Base-by-base conservation (phyloP, 2,329 filamentous ascomycete species). In the Calonectria fujianensis region DNA sequence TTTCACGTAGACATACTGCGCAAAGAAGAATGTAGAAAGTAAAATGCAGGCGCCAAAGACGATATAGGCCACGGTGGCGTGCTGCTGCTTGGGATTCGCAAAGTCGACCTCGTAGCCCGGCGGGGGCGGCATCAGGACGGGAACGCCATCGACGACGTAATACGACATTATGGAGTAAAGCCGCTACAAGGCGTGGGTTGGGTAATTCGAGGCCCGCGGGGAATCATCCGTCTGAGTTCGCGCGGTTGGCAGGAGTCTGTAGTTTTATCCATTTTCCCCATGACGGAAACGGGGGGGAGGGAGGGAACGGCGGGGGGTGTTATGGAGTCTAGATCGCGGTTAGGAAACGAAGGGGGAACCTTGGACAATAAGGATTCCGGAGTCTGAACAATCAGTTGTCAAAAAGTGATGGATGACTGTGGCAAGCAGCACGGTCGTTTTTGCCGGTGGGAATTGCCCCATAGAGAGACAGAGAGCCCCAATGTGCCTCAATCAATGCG, bases 91-190 rank as follows among this genome's bases (percentile, higher is more conserved):
- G 0, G 83, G 83, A 50, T 83, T 74, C 8, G 78, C 79, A 48
- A 84, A 83, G 52, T 85, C 73, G 31, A 84, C 82, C 1, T 75
- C 69, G 59, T 83, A 84, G 32, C 78, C 82, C 18, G 72, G 68
- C 0, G 83, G 83, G 9, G 83, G 79, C 41, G 68, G 66, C 10
- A 82, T 61, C 14, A 81, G 37, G 7, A 79, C 80, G 3, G 70
- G 74, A 20, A 81, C 78, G 57, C 82, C 81, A 74, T 82, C 76
- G 9, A 80, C 73, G 6, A 82, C 59, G 14, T 50, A 16, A 18
- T 29, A 41, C 24, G 57, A 41, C 57, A 63, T 63, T 41, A 29
- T 39, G 57, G 24, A 37, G n/a, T 18, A n/a, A 31, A 63, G 14
- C 39, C 37, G 32, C 27, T 27, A 18, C 35, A 29, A 14, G 37